Percentiles rank a stretch among this genome's conserved stretches.
Evolutionary conservation across 2,329 filamentous ascomycete species (phyloP).

Genomic region (Arachnopeziza araneosa): DNA sequence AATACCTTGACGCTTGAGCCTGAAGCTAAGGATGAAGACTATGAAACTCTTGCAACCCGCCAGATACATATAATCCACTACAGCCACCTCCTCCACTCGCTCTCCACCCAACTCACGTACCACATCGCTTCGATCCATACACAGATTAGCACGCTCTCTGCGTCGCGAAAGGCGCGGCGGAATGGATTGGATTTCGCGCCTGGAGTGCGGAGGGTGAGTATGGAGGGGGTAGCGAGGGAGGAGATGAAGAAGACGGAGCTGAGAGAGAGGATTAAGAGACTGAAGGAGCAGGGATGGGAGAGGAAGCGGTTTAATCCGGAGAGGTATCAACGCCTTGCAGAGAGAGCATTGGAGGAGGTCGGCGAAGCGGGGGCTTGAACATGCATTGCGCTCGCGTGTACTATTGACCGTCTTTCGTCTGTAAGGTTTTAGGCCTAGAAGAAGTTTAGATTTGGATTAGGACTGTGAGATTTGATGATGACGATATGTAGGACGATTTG

Average conservation of each 20-base stretch:
- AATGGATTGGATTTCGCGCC: neutral
- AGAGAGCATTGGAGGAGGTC: constrained; percentile 20
- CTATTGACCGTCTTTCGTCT: neutral
- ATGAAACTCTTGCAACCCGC: neutral
- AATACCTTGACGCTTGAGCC: neutral
- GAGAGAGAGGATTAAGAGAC: constrained; percentile 13
- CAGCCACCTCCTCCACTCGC: constrained; percentile 13
- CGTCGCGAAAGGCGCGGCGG: constrained; percentile 11
- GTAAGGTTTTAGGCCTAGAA: neutral
- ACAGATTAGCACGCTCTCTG: constrained; percentile 16
- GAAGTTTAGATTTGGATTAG: neutral
- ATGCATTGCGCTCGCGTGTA: neutral
- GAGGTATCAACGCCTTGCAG: constrained; percentile 24
- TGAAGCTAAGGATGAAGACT: neutral
- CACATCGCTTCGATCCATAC: constrained; percentile 18
- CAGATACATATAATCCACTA: constrained; percentile 12
- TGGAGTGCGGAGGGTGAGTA: neutral
- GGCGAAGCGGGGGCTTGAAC: neutral
- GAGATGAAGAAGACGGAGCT: constrained; percentile 3
- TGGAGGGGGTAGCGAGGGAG: constrained; percentile 5
- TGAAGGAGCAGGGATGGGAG: constrained; percentile 19
- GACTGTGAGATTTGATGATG: neutral
- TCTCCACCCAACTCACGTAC: constrained; percentile 18
- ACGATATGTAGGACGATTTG: neutral
- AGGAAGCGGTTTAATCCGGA: constrained; percentile 22